phyloP scores from a whole-genome alignment of 768 basidiomycete genomes.

The Psilocybe sp. region DNA sequence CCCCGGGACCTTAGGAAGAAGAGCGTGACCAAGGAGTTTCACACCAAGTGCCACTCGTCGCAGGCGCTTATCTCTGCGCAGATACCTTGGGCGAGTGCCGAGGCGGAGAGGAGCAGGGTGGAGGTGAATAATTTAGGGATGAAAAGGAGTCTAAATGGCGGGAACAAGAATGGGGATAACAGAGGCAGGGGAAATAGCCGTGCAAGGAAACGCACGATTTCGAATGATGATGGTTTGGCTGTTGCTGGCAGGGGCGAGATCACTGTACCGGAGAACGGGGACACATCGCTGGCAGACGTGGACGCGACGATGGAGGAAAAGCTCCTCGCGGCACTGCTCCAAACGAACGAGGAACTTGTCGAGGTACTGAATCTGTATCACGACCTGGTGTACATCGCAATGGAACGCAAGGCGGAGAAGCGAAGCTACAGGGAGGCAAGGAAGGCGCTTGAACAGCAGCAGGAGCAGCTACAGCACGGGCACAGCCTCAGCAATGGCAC shows the following conservation, averaged over 20 bases:
- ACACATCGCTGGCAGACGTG: not conserved
- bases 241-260: conserved; percentile 13
- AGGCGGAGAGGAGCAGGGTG: conserved; percentile 68
- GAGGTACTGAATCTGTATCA: conserved; percentile 73
- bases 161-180: too few relatives aligned
- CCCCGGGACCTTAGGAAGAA: conserved; percentile 67
- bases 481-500: too few relatives aligned
- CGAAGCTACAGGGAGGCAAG: conserved; percentile 65
- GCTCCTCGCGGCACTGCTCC: conserved; percentile 69
- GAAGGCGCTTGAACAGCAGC: conserved; percentile 32
- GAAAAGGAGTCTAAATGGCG: too few relatives aligned
- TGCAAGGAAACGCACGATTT: conserved; percentile 21
- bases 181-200: too few relatives aligned
- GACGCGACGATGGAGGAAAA: conserved; percentile 71
- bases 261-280: conserved; percentile 18
- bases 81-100: conserved; percentile 87
- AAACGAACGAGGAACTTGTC: conserved; percentile 68
- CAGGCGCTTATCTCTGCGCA: conserved; percentile 85
- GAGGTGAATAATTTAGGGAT: conserved; percentile 21
- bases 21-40: conserved; percentile 64
- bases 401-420: conserved; percentile 64
- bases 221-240: conserved; percentile 9
- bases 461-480: too few relatives aligned
- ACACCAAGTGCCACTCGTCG: conserved; percentile 37
- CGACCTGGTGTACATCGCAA: conserved; percentile 68